Base-by-base conservation (phyloP, 2,329 filamentous ascomycete species). In the Shiraia bambusicola region DNA sequence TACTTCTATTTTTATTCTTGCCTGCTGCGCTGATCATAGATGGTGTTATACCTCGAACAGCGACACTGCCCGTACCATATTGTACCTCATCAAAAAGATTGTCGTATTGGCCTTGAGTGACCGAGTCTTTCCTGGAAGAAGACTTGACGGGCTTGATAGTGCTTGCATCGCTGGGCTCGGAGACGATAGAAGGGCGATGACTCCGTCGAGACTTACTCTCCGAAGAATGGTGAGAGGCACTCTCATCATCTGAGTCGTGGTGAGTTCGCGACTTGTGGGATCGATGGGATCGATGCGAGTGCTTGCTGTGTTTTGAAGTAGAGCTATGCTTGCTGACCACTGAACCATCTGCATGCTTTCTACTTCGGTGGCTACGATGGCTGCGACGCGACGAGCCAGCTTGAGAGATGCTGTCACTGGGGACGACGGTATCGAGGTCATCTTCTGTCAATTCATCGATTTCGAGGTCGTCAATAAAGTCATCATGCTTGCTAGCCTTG, bases 341-440 rank as follows among this genome's bases (percentile, higher is more conserved):
- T 3, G 57, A 53, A 13, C 49, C 51, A 17, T 53, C 51, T 12
- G 52, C 51, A 31, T 58, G 37, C 28, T 51, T 51, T 29, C 45
- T 47, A 24, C 42, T 45, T 31, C 28, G 41, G 37, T 65, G 59
- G 17, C 56, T 59, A 41, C 66, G 58, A 64, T 69, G 56, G 12
- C n/a, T n/a, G n/a, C 54, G 47, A 13, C 52, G 52, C 12, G 57
- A 56, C 2, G 58, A 61, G 8, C 62, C 61, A 16, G 51, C 55
- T 30, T 74, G 70, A 11, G 71, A 74, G 45, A 76, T 75, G 39
- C 69, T 73, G 44, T 77, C 74, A 44, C 72, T 71, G 1, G 74
- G 74, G 2, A 70, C 67, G 2, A 77, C 69, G 3, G 72, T 75
- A 45, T 71, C 71, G 36, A 59, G 56, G 40, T 76, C 69, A 9